phyloP scores from a whole-genome alignment of 768 basidiomycete species.

The Boletus rubropictus region DNA sequence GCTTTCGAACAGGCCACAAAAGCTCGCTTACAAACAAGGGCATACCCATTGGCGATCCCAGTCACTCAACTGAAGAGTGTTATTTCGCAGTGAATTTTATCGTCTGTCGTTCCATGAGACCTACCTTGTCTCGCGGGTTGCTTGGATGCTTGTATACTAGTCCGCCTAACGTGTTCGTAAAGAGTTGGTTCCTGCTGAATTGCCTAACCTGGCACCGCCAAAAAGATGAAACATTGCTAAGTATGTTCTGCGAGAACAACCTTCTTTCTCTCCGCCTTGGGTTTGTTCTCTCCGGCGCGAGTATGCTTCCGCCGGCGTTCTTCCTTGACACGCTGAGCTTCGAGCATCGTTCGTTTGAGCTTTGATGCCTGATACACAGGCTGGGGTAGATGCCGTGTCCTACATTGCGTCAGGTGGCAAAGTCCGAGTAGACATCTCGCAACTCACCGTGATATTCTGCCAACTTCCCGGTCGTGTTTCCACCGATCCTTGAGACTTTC shows the following conservation, averaged over 20 bases:
- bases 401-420: constrained; percentile 24
- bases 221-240: constrained; percentile 19
- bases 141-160: constrained; percentile 1
- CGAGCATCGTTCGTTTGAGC: constrained; percentile 91
- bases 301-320: constrained; percentile 89
- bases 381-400: constrained; percentile 80
- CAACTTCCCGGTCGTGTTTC: constrained; percentile 78
- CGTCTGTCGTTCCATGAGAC: background rate
- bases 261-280: constrained; percentile 88
- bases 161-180: background rate
- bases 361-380: constrained; percentile 83
- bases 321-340: constrained; percentile 84
- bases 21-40: constrained; percentile 42
- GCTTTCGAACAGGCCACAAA: constrained; percentile 65
- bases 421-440: background rate
- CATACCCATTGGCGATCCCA: constrained; percentile 50
- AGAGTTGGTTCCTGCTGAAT: background rate
- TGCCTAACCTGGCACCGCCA: constrained; percentile 3
- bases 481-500: constrained; percentile 83
- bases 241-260: constrained; percentile 75
- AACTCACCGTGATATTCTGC: constrained; percentile 71
- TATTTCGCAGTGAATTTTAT: constrained; percentile 11
- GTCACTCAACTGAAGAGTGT: constrained; percentile 44
- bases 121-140: background rate
- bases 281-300: constrained; percentile 77